phyloP scores from a whole-genome alignment of 73 alveolate species.

The Symbiodinium natans region DNA sequence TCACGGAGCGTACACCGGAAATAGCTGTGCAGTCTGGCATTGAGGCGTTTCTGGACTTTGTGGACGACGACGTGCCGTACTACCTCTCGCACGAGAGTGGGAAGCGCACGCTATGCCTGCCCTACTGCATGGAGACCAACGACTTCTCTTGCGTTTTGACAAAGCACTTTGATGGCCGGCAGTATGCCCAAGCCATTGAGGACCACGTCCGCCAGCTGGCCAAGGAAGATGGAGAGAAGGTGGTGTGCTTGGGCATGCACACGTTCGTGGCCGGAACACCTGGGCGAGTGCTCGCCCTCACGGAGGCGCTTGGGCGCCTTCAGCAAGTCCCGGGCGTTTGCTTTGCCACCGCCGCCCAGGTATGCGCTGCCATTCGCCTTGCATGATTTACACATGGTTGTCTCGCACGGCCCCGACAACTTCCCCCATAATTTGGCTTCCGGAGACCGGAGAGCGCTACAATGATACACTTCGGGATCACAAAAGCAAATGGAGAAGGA shows the following conservation, averaged over 20 bases:
- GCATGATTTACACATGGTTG: too few relatives aligned
- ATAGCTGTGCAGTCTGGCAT: too few relatives aligned
- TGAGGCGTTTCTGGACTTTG: slow-evolving; percentile 59
- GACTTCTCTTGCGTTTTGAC: slow-evolving; percentile 66
- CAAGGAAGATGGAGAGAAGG: slow-evolving; percentile 79
- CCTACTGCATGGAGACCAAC: slow-evolving; percentile 74
- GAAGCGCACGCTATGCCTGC: slow-evolving; percentile 59
- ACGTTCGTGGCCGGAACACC: slow-evolving; percentile 38
- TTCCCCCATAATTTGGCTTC: too few relatives aligned
- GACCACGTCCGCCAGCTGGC: slow-evolving; percentile 65
- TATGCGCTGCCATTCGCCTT: too few relatives aligned
- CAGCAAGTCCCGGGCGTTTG: slow-evolving; percentile 32
- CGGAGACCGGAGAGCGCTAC: too few relatives aligned
- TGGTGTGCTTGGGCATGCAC: slow-evolving; percentile 86
- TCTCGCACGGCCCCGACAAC: too few relatives aligned
- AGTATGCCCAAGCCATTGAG: slow-evolving; percentile 57
- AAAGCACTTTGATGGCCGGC: slow-evolving; percentile 68
- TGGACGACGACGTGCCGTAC: slow-evolving; percentile 61
- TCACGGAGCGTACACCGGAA: too few relatives aligned
- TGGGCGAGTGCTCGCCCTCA: slow-evolving; percentile 38
- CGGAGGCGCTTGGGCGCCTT: slow-evolving; percentile 83
- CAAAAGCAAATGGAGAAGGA: too few relatives aligned
- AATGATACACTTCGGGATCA: too few relatives aligned
- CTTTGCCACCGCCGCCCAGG: not conserved
- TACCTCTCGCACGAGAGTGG: slow-evolving; percentile 48